Evolutionary conservation across 768 basidiomycete species (phyloP).

Genomic region (Lactarius evosmus): DNA sequence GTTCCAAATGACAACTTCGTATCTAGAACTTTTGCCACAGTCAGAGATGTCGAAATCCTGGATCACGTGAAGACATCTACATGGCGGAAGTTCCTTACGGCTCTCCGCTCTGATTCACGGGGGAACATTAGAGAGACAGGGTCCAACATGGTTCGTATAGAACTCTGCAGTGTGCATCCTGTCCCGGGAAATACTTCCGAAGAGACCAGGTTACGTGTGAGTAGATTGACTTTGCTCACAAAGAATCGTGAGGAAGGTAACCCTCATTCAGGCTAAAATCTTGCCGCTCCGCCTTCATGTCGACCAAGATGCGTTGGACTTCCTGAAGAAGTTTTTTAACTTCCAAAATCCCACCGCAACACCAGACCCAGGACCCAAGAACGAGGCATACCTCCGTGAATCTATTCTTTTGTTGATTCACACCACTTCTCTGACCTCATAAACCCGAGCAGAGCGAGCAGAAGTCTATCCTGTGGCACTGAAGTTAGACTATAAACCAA

Average conservation of each 20-base stretch:
- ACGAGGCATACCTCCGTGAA: conserved; percentile 75
- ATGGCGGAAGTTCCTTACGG: conserved; percentile 95
- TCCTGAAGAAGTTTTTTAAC: conserved; percentile 93
- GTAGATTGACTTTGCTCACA: conserved; percentile 31
- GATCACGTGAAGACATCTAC: conserved; percentile 99
- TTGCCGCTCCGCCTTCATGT: conserved; percentile 89
- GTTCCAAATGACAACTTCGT: conserved; percentile 51
- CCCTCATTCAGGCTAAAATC: conserved; percentile 67
- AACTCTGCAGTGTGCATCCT: conserved; percentile 72
- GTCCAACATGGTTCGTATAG: conserved; percentile 90
- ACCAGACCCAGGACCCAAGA: conserved; percentile 37
- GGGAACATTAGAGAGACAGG: conserved; percentile 89
- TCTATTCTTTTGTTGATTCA: conserved; percentile 8
- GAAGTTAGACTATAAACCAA: conserved; percentile 97
- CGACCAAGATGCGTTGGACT: conserved; percentile 98
- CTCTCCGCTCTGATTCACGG: conserved; percentile 75
- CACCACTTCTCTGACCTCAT: conserved; percentile 4
- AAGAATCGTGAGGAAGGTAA: conserved; percentile 9
- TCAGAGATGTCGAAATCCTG: conserved; percentile 80
- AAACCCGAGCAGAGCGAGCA: conserved; percentile 63
- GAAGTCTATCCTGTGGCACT: conserved; percentile 94
- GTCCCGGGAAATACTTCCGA: conserved; percentile 62
- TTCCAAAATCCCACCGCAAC: conserved; percentile 65
- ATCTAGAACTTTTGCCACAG: conserved; percentile 62
- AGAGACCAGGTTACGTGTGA: conserved; percentile 75